phyloP scores from a whole-genome alignment of 164 flowering plant genomes.

The Vitis vinifera region ASM3070453v1 NC_081822.1:1147501-1148000 shows the following conservation, averaged over 20 bases:
- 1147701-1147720: neutral
- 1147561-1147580: too few species aligned
- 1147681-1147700: neutral
- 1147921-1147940: too few species aligned
- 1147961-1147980: too few species aligned
- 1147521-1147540: too few species aligned
- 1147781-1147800: constrained; percentile 67
- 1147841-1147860: constrained; percentile 80
- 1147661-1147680: too few species aligned
- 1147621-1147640: too few species aligned
- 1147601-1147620: too few species aligned
- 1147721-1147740: neutral
- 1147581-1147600: too few species aligned
- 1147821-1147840: constrained; percentile 41
- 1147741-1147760: constrained; percentile 5
- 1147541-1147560: too few species aligned
- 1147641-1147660: too few species aligned
- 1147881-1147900: neutral
- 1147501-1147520: too few species aligned
- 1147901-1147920: neutral
- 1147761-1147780: constrained; percentile 88
- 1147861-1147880: constrained; percentile 72
- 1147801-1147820: constrained; percentile 34
- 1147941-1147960: too few species aligned
- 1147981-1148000: neutral